These are phyloP conservation scores for Sequoia sempervirens DNA, from an alignment of 75 land plant genomes.

Conservation along the genomic window DNA sequence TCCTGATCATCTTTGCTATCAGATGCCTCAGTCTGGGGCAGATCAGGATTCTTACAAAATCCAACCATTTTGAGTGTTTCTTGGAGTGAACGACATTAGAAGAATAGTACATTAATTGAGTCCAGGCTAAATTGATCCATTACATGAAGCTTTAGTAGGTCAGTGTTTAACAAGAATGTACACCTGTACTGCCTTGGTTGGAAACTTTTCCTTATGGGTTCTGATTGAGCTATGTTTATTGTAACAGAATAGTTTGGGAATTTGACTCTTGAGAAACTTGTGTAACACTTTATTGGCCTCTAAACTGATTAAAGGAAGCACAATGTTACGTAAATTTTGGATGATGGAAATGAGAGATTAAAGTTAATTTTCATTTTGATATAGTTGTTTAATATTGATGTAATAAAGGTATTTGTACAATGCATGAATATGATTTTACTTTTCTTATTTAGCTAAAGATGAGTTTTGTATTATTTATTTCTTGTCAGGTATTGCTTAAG, in stretches of 20 bases:
- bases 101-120: background rate
- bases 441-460: background rate
- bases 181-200: background rate
- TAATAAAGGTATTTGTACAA: background rate
- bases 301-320: background rate
- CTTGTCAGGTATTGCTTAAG: slow-evolving; percentile 63
- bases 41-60: background rate
- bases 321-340: background rate
- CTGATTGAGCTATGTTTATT: background rate
- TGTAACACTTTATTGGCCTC: background rate
- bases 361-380: background rate
- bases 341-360: background rate
- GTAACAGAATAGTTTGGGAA: background rate
- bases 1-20: background rate
- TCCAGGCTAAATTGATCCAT: background rate
- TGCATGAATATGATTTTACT: background rate
- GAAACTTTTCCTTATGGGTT: background rate
- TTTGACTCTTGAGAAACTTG: background rate
- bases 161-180: background rate
- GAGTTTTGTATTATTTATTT: background rate
- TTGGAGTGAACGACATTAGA: background rate
- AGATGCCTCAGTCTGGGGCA: background rate
- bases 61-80: background rate
- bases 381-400: background rate
- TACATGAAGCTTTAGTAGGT: background rate